phyloP scores from a whole-genome alignment of 441 rosid genomes.

The Populus tomentosa region DNA sequence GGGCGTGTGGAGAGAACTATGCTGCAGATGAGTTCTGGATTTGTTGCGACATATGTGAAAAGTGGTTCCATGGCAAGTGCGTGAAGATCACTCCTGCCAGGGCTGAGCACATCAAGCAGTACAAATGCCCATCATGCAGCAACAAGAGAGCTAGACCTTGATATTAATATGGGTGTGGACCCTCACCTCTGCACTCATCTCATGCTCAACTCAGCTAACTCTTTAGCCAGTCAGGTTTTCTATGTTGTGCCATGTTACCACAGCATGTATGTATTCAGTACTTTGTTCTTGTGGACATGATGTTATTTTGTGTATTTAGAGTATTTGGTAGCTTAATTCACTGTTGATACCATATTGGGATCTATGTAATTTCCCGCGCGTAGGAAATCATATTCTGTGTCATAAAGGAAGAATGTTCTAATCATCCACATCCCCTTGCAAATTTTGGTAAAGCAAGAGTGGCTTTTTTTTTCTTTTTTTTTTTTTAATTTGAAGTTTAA shows the following conservation, averaged over 20 bases:
- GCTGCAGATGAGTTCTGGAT: constrained; percentile 69
- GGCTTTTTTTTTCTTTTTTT: neutral
- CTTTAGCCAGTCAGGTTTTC: constrained; percentile 19
- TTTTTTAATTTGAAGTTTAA: no score
- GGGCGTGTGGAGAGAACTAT: constrained; percentile 65
- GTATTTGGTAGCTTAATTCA: constrained; percentile 22
- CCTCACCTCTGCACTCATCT: neutral
- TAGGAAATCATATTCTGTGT: constrained; percentile 10
- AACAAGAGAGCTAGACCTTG: constrained; percentile 70
- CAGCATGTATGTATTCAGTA: constrained; percentile 15
- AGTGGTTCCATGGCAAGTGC: constrained; percentile 78
- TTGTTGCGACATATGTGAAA: constrained; percentile 60
- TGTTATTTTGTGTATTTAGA: constrained; percentile 11
- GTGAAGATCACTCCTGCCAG: constrained; percentile 84
- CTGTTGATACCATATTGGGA: constrained; percentile 5
- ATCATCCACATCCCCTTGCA: neutral
- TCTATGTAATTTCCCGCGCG: constrained; percentile 7
- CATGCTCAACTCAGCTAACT: constrained; percentile 16
- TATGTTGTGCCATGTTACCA: constrained; percentile 4
- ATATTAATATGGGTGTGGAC: constrained; percentile 1
- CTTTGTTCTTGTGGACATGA: neutral
- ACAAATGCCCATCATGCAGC: constrained; percentile 86
- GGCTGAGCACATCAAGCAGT: constrained; percentile 81
- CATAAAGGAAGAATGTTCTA: neutral
- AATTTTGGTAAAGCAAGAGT: neutral